Evolutionary conservation across 768 basidiomycete genomes (phyloP).

Genomic region (Podaxis sp.): DNA sequence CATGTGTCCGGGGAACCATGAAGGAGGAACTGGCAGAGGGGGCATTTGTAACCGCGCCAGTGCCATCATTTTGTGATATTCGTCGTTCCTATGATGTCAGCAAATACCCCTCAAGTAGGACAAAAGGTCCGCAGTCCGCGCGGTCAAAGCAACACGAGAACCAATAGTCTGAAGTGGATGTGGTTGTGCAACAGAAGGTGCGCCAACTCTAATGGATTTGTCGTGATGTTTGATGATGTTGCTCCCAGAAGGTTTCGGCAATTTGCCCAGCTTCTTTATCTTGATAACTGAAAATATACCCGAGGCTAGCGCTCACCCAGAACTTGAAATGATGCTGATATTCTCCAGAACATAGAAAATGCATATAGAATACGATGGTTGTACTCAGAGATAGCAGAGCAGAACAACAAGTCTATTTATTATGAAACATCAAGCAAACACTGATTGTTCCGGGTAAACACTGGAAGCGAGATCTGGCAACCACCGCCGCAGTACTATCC

Average conservation of each 20-base stretch:
- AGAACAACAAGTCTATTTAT: constrained; percentile 6
- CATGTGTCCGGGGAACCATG: constrained; percentile 98
- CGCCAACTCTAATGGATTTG: not conserved
- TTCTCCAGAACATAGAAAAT: not conserved
- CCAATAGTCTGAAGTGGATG: not conserved
- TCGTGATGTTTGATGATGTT: constrained; percentile 11
- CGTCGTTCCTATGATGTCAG: not conserved
- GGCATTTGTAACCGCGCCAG: constrained; percentile 34
- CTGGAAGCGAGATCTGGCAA: constrained; percentile 8
- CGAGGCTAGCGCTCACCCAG: not conserved
- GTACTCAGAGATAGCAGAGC: not conserved
- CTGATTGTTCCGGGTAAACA: constrained; percentile 8
- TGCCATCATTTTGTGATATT: constrained; percentile 21
- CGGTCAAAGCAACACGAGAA: not conserved
- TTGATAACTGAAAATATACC: not conserved
- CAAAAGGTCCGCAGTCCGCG: not conserved
- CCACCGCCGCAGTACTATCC: constrained; percentile 10
- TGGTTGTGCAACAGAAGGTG: not conserved
- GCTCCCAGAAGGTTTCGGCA: constrained; percentile 1
- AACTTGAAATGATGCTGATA: not conserved
- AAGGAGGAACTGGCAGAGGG: constrained; percentile 64
- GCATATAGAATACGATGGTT: constrained; percentile 2
- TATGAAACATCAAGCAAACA: constrained; percentile 8
- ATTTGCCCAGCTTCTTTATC: not conserved
- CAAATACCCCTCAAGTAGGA: not conserved